Percentiles rank a stretch among this genome's conserved stretches.
Conservation (phyloP, 495 filamentous ascomycete genomes). For the Neurospora hispaniola region DNA sequence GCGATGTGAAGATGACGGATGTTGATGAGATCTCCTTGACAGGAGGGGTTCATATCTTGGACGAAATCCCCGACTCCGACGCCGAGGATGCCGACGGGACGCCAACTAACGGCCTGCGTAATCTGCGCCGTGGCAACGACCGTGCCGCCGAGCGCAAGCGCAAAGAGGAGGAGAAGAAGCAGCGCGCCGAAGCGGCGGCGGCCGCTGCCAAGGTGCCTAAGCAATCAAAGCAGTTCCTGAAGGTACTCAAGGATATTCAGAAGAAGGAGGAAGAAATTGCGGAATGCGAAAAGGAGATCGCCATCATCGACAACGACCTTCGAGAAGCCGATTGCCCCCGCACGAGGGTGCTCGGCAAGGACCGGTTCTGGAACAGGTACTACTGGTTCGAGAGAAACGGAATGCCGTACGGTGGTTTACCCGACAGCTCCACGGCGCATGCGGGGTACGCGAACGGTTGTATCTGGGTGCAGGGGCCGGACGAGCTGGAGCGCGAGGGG, state of each 20-base stretch:
- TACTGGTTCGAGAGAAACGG: slow-evolving; percentile 99
- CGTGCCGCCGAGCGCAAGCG: slow-evolving; percentile 69
- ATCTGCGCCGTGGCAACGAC: slow-evolving; percentile 66
- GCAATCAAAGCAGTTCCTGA: slow-evolving; percentile 71
- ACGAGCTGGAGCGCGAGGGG: slow-evolving; percentile 76
- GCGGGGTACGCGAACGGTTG: slow-evolving; percentile 89
- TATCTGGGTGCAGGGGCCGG: slow-evolving; percentile 92
- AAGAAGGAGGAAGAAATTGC: slow-evolving; percentile 69
- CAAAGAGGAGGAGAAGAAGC: slow-evolving; percentile 74
- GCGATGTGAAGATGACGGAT: slow-evolving; percentile 55
- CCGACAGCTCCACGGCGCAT: slow-evolving; percentile 73
- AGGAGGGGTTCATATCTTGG: slow-evolving; percentile 16
- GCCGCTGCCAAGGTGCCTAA: slow-evolving; percentile 80
- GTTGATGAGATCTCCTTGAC: slow-evolving; percentile 40
- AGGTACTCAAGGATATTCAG: slow-evolving; percentile 77
- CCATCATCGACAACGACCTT: slow-evolving; percentile 76
- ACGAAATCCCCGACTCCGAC: slow-evolving; percentile 45
- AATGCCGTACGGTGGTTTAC: slow-evolving; percentile 89
- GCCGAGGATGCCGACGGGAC: slow-evolving; percentile 42
- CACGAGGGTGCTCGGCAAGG: slow-evolving; percentile 78
- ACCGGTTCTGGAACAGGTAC: slow-evolving; percentile 95
- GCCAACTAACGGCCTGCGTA: slow-evolving; percentile 46
- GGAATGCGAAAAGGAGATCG: slow-evolving; percentile 74
- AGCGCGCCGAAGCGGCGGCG: slow-evolving; percentile 67
- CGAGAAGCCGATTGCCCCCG: slow-evolving; percentile 88